Evolutionary conservation across 2,329 filamentous ascomycete species (phyloP).

Genomic region (Bimuria novae-zelandiae): DNA sequence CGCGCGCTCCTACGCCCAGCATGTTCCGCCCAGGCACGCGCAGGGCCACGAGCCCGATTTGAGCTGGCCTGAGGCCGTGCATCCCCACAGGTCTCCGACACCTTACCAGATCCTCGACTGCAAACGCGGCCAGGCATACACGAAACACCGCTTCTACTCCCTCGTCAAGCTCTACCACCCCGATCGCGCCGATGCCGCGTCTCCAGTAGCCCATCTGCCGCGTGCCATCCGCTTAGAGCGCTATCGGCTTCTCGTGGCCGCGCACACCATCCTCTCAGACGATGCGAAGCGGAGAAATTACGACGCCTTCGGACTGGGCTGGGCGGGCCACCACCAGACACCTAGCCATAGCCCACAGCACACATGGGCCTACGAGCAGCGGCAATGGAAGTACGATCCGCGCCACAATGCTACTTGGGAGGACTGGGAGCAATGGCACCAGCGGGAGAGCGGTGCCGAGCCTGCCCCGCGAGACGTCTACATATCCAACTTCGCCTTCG

Average conservation of each 20-base stretch:
- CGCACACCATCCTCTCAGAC: slow-evolving; percentile 86
- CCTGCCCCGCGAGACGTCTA: slow-evolving; percentile 58
- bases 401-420: slow-evolving; percentile 93
- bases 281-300: slow-evolving; percentile 78
- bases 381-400: slow-evolving; percentile 47
- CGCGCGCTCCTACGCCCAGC: slow-evolving; percentile 36
- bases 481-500: slow-evolving; percentile 80
- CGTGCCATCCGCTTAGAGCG: slow-evolving; percentile 75
- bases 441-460: slow-evolving; percentile 32
- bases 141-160: slow-evolving; percentile 82
- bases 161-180: slow-evolving; percentile 97
- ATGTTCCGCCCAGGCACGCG: slow-evolving; percentile 19
- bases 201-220: slow-evolving; percentile 53
- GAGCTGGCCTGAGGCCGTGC: slow-evolving; percentile 39
- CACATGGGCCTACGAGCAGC: slow-evolving; percentile 32
- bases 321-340: slow-evolving; percentile 55
- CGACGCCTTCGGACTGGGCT: slow-evolving; percentile 80
- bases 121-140: slow-evolving; percentile 69
- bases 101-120: slow-evolving; percentile 87
- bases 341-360: slow-evolving; percentile 25
- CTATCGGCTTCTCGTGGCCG: slow-evolving; percentile 85
- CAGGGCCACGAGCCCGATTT: slow-evolving; percentile 27
- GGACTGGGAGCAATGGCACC: slow-evolving; percentile 76
- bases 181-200: slow-evolving; percentile 59
- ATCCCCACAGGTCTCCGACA: slow-evolving; percentile 61